These are phyloP conservation scores for Lachnellula subtilissima DNA, from an alignment of 2,329 filamentous ascomycete genomes.

Conservation along the genomic window DNA sequence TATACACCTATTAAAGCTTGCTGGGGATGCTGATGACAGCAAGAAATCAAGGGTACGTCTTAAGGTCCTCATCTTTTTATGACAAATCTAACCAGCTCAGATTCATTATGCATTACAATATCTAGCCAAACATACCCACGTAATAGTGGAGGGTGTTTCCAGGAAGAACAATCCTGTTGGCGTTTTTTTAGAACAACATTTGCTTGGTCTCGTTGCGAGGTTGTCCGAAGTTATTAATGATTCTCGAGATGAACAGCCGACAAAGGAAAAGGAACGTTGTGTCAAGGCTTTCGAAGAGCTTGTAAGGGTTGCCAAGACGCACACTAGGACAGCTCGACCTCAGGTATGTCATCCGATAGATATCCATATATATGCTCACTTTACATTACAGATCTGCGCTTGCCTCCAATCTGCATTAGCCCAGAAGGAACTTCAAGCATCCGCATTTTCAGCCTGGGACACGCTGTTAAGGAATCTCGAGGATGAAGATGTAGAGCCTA, in stretches of 20 bases:
- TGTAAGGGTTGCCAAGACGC: slow-evolving; percentile 68
- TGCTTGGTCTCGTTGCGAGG: slow-evolving; percentile 79
- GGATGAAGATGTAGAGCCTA: slow-evolving; percentile 70
- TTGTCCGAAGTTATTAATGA: slow-evolving; percentile 78
- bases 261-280: slow-evolving; percentile 68
- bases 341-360: slow-evolving; percentile 56
- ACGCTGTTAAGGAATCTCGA: slow-evolving; percentile 70
- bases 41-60: slow-evolving; percentile 52
- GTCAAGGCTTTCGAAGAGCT: slow-evolving; percentile 84
- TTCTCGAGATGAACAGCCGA: slow-evolving; percentile 48
- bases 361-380: slow-evolving; percentile 36
- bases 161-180: slow-evolving; percentile 57
- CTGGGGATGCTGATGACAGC: slow-evolving; percentile 61
- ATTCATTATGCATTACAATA: slow-evolving; percentile 33
- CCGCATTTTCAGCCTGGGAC: slow-evolving; percentile 80
- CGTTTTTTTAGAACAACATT: slow-evolving; percentile 74
- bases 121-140: slow-evolving; percentile 35
- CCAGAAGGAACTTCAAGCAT: slow-evolving; percentile 66
- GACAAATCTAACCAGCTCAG: slow-evolving; percentile 14
- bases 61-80: not conserved
- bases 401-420: slow-evolving; percentile 81
- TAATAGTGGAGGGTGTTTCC: slow-evolving; percentile 23
- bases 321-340: slow-evolving; percentile 74
- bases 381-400: slow-evolving; percentile 66
- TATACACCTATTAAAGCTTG: slow-evolving; percentile 75